phyloP scores from a whole-genome alignment of 306 rosid genomes.

The Lagenaria siceraria region DNA sequence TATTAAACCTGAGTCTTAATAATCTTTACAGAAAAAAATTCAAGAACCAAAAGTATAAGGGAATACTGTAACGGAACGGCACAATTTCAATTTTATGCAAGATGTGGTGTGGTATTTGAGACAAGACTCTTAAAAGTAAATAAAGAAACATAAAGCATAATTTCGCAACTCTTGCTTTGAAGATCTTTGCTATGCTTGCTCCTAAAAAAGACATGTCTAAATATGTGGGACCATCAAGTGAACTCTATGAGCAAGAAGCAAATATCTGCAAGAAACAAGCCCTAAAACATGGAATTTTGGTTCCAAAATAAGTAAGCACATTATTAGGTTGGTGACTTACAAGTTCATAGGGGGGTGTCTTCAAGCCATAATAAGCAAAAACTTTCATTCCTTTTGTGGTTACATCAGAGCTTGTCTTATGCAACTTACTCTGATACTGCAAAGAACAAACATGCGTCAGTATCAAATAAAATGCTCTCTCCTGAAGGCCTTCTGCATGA shows the following conservation, averaged over 20 bases:
- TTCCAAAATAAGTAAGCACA: not conserved
- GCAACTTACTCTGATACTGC: slow-evolving; percentile 21
- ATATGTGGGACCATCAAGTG: not conserved
- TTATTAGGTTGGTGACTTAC: slow-evolving; percentile 29
- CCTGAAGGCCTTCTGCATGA: not conserved
- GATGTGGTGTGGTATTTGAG: not conserved
- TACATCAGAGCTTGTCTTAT: slow-evolving; percentile 21
- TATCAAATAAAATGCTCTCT: slow-evolving; percentile 1
- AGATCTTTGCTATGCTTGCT: not conserved
- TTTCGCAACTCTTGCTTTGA: not conserved
- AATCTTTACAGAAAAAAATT: not conserved
- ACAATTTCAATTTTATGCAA: not conserved
- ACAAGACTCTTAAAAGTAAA: not conserved
- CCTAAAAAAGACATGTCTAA: not conserved
- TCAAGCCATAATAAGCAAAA: slow-evolving; percentile 64
- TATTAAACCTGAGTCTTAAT: not conserved
- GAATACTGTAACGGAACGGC: not conserved
- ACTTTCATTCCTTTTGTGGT: slow-evolving; percentile 33
- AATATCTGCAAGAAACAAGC: not conserved
- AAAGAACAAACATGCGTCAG: slow-evolving; percentile 2
- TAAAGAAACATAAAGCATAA: not conserved
- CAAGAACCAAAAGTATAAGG: not conserved
- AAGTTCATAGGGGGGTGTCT: slow-evolving; percentile 73
- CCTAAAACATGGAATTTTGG: not conserved
- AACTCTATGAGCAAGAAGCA: not conserved